phyloP scores from a whole-genome alignment of 2,329 filamentous ascomycete species.

The Atkinsonella hypoxylon region DNA sequence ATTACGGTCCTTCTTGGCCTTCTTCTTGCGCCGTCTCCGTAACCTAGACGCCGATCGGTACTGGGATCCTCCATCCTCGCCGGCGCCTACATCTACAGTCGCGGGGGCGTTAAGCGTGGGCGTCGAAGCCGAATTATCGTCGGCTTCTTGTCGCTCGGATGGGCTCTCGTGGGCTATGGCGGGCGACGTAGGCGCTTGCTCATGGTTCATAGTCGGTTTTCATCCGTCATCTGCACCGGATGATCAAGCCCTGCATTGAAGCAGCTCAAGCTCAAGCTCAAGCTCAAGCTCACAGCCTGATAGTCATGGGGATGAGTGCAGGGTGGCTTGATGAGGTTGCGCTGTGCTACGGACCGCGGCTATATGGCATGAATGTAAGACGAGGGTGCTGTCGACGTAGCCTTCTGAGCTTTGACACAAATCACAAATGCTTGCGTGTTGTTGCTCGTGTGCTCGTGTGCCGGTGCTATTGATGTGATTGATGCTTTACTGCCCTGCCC shows the following conservation, averaged over 20 bases:
- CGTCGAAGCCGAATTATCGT: not conserved
- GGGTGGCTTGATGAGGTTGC: not conserved
- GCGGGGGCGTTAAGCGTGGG: not conserved
- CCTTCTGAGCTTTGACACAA: not conserved
- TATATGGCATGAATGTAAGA: not conserved
- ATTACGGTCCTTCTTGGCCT: constrained; percentile 24
- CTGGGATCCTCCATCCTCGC: constrained; percentile 7
- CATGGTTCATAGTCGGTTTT: constrained; percentile 38
- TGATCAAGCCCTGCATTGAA: constrained; percentile 19
- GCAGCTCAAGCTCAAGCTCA: constrained; percentile 11
- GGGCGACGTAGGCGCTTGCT: constrained; percentile 30
- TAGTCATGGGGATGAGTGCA: constrained; percentile 15
- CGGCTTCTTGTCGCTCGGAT: constrained; percentile 4
- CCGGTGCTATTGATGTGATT: too few relatives aligned
- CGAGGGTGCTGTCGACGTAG: not conserved
- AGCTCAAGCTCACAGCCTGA: constrained; percentile 10
- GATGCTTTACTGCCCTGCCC: not conserved
- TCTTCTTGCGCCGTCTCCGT: constrained; percentile 24
- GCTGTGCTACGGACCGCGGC: not conserved
- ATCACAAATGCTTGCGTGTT: not conserved
- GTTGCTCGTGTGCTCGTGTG: not conserved
- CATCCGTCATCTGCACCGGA: constrained; percentile 19
- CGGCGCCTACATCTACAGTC: not conserved
- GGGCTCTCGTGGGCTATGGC: constrained; percentile 18
- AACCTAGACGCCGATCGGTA: constrained; percentile 15